These are phyloP conservation scores for Beauveria varroae DNA, from an alignment of 2,329 filamentous ascomycete genomes.

Conservation along the genomic window DNA sequence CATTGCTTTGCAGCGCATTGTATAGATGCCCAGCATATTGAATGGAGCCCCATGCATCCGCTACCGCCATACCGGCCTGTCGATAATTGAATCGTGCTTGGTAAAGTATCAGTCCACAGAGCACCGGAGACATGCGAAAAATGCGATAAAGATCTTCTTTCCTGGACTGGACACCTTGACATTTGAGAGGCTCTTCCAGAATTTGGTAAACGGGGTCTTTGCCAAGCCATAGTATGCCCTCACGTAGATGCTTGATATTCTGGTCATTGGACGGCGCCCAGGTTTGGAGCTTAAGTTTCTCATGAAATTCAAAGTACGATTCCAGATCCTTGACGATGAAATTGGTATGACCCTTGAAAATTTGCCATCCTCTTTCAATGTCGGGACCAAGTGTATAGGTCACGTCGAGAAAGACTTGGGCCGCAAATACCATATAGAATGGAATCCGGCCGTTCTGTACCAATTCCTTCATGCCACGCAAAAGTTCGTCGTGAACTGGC, in stretches of 20 bases:
- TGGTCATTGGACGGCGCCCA: not conserved
- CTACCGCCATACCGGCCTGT: not conserved
- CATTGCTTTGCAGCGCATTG: not conserved
- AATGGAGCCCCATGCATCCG: not conserved
- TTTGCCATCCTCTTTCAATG: not conserved
- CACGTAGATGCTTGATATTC: not conserved
- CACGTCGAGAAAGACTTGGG: constrained; percentile 25
- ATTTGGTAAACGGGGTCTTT: not conserved
- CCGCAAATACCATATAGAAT: constrained; percentile 23
- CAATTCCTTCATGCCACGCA: constrained; percentile 21
- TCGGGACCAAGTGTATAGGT: not conserved
- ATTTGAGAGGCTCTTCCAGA: not conserved
- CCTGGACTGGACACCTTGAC: not conserved
- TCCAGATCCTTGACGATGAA: not conserved
- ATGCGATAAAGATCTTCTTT: not conserved
- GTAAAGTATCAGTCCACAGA: not conserved
- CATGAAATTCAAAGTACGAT: not conserved
- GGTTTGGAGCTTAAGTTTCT: not conserved
- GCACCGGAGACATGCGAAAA: not conserved
- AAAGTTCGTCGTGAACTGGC: constrained; percentile 22
- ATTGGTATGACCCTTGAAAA: not conserved
- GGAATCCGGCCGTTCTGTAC: constrained; percentile 19
- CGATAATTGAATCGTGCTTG: not conserved
- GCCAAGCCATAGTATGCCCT: not conserved
- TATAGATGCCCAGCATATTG: not conserved